These are phyloP conservation scores for Gillenia trifoliata DNA, from an alignment of 306 rosid genomes.

Conservation along the genomic window DNA sequence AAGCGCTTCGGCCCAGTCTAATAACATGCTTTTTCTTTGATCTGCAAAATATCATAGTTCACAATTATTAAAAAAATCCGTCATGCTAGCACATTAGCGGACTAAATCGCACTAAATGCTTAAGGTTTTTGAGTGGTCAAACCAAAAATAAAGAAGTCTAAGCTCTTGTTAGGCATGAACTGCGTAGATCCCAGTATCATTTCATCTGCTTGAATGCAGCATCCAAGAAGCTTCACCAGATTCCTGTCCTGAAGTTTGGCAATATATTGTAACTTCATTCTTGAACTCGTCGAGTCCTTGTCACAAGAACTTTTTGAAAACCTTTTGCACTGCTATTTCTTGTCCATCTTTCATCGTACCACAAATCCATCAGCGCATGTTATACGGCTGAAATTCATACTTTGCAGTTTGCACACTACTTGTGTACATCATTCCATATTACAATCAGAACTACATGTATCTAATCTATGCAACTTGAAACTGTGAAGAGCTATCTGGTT, in stretches of 20 bases:
- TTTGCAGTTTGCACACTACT: neutral
- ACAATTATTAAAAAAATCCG: too few relatives aligned
- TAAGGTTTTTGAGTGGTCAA: neutral
- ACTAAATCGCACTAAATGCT: too few relatives aligned
- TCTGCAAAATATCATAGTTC: neutral
- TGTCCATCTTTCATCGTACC: neutral
- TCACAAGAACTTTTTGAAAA: neutral
- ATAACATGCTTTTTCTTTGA: neutral
- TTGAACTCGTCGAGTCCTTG: slow-evolving; percentile 16
- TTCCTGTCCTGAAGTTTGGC: slow-evolving; percentile 33
- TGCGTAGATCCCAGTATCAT: slow-evolving; percentile 37
- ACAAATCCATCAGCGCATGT: neutral
- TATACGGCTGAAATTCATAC: neutral
- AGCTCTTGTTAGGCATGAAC: slow-evolving; percentile 37
- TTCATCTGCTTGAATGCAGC: slow-evolving; percentile 31
- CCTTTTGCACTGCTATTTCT: slow-evolving; percentile 1
- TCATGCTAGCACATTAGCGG: too few relatives aligned
- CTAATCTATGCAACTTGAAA: neutral
- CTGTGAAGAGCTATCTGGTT: neutral
- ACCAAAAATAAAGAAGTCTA: slow-evolving; percentile 49
- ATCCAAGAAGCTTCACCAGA: slow-evolving; percentile 41
- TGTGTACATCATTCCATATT: too few relatives aligned
- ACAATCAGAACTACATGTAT: too few relatives aligned
- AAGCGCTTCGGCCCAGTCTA: slow-evolving; percentile 24
- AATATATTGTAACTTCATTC: slow-evolving; percentile 15